These are phyloP conservation scores for Colletotrichum sp. DNA, from an alignment of 2,329 filamentous ascomycete species.

Conservation along the genomic window DNA sequence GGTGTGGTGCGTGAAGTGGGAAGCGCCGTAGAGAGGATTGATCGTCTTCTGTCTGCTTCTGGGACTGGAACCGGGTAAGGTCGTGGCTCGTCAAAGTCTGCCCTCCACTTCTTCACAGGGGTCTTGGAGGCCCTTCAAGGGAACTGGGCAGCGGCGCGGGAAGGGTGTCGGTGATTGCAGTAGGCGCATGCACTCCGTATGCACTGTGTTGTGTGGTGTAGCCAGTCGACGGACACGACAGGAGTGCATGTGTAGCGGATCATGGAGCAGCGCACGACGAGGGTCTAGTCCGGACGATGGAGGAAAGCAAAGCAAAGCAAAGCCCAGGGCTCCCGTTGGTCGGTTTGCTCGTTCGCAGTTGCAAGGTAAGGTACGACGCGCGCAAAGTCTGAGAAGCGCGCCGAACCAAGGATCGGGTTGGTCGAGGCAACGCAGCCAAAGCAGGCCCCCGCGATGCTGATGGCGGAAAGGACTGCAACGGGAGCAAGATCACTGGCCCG, in stretches of 20 bases:
- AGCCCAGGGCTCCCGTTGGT: conserved; percentile 5
- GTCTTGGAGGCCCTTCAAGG: neutral
- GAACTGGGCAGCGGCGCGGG: neutral
- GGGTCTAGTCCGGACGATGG: conserved; percentile 7
- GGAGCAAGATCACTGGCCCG: neutral
- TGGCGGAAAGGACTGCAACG: neutral
- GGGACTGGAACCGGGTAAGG: conserved; percentile 5
- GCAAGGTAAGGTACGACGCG: conserved; percentile 16
- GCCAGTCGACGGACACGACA: conserved; percentile 36
- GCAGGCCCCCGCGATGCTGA: conserved; percentile 2
- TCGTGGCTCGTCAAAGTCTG: conserved; percentile 1
- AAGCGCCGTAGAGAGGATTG: conserved; percentile 8
- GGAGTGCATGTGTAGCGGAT: conserved; percentile 39
- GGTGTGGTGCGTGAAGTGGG: conserved; percentile 13
- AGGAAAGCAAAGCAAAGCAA: conserved; percentile 8
- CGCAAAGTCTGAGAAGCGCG: conserved; percentile 12
- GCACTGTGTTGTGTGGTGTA: conserved; percentile 25
- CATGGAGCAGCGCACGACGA: conserved; percentile 13
- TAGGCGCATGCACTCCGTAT: conserved; percentile 15
- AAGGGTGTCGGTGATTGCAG: conserved; percentile 14
- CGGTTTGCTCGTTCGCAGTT: conserved; percentile 7
- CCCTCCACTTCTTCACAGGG: conserved; percentile 10
- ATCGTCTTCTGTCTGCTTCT: conserved; percentile 1
- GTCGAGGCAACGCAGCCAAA: neutral
- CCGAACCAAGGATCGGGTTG: conserved; percentile 7